Conservation (phyloP, 1,284 basidiomycete species). For the Ganoderma lucidum region DNA sequence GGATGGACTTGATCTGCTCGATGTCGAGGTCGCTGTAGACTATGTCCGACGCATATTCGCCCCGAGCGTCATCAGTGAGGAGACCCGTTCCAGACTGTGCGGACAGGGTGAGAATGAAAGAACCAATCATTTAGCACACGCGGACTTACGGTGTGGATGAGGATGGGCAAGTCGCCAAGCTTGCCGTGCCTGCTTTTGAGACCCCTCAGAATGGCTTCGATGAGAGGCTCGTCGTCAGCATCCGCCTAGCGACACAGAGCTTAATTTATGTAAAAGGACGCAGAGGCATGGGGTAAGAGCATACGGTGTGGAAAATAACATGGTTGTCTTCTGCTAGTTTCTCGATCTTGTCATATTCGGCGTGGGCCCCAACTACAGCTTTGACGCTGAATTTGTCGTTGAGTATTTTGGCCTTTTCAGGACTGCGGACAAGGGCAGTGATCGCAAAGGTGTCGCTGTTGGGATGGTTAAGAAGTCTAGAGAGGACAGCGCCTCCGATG, state of each 20-base stretch:
- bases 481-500: constrained; percentile 38
- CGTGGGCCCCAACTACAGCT: constrained; percentile 36
- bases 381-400: constrained; percentile 37
- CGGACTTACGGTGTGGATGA: constrained; percentile 59
- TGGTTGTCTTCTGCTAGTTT: constrained; percentile 35
- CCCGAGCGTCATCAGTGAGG: constrained; percentile 43
- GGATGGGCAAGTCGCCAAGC: constrained; percentile 51
- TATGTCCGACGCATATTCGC: constrained; percentile 38
- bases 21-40: constrained; percentile 49
- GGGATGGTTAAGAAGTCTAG: constrained; percentile 35
- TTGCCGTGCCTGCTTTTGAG: constrained; percentile 50
- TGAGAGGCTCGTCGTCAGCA: constrained; percentile 48
- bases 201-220: constrained; percentile 53
- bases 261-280: constrained; percentile 14
- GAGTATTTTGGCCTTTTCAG: constrained; percentile 39
- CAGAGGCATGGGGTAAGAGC: constrained; percentile 35
- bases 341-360: constrained; percentile 36
- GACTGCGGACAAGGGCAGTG: constrained; percentile 33
- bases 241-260: constrained; percentile 45
- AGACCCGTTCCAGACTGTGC: constrained; percentile 53
- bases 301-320: constrained; percentile 38
- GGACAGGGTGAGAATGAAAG: background rate
- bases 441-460: constrained; percentile 33
- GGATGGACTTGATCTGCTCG: constrained; percentile 44
- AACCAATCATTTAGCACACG: background rate